phyloP scores from a whole-genome alignment of 768 basidiomycete genomes.

The Cytidiella melzeri region DNA sequence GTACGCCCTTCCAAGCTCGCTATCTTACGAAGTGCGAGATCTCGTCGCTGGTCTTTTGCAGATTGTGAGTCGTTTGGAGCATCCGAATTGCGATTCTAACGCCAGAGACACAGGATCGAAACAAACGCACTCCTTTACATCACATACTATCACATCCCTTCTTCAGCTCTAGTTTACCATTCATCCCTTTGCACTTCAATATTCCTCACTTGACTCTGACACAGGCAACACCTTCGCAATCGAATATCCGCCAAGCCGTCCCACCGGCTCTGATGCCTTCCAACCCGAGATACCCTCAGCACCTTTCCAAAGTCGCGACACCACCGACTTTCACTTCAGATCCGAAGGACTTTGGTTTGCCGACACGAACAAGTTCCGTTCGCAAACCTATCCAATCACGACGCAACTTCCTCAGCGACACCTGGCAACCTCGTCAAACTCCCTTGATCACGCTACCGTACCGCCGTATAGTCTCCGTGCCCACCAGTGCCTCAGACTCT shows the following conservation, averaged over 20 bases:
- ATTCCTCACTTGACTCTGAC: background rate
- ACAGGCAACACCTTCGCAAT: too few species aligned
- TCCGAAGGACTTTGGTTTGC: too few species aligned
- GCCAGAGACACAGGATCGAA: too few species aligned
- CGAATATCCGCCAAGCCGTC: too few species aligned
- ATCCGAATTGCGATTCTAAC: too few species aligned
- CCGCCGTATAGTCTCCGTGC: background rate
- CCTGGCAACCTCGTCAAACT: background rate
- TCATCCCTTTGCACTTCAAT: constrained; percentile 6
- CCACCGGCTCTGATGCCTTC: too few species aligned
- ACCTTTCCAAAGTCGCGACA: background rate
- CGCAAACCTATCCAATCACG: background rate
- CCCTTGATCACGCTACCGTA: background rate
- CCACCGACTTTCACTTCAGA: too few species aligned
- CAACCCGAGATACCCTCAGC: background rate
- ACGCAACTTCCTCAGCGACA: constrained; percentile 6
- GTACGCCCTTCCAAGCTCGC: constrained; percentile 21
- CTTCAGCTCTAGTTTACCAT: constrained; percentile 20
- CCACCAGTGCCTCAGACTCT: background rate
- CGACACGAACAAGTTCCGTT: too few species aligned
- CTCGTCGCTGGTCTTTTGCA: constrained; percentile 19
- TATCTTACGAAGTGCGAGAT: constrained; percentile 20
- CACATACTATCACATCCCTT: constrained; percentile 28
- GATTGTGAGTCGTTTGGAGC: constrained; percentile 15
- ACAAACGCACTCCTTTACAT: too few species aligned